A percentile compares a stretch with the other conserved stretches of the same genome.
phyloP scores from a whole-genome alignment of 176 grass and related monocot genomes.

The Microstegium vimineum region DNA sequence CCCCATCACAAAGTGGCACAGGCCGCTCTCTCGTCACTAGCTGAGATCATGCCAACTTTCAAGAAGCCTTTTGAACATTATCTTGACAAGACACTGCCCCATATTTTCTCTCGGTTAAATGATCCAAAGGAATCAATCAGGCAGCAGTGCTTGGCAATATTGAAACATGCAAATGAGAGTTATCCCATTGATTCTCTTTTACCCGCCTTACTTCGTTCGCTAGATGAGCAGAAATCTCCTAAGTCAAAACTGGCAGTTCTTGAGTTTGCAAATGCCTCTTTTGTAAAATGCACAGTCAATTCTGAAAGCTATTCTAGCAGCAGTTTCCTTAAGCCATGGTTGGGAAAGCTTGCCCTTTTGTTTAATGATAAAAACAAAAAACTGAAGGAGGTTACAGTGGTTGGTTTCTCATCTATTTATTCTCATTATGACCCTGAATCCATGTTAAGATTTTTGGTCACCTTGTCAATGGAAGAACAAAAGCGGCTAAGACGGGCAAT shows the following conservation, averaged over 20 bases:
- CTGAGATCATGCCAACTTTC: conserved; percentile 74
- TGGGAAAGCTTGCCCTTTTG: conserved; percentile 65
- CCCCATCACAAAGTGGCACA: conserved; percentile 97
- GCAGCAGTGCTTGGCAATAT: conserved; percentile 55
- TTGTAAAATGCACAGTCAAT: conserved; percentile 65
- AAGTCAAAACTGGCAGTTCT: conserved; percentile 72
- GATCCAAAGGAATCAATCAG: conserved; percentile 84
- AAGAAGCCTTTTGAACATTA: conserved; percentile 88
- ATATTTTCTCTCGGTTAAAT: conserved; percentile 83
- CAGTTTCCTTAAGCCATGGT: conserved; percentile 88
- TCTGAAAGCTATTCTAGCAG: conserved; percentile 59
- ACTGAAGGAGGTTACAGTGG: conserved; percentile 63
- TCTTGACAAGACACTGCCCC: conserved; percentile 76
- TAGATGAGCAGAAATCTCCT: conserved; percentile 92
- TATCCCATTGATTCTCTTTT: conserved; percentile 87
- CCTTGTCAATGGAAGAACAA: conserved; percentile 83
- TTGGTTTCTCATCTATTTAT: conserved; percentile 77
- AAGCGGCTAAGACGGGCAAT: conserved; percentile 62
- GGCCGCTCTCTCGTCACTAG: conserved; percentile 67
- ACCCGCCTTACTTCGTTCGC: conserved; percentile 74
- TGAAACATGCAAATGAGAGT: conserved; percentile 65
- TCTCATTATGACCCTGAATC: conserved; percentile 65
- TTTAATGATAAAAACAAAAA: conserved; percentile 80
- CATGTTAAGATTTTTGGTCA: conserved; percentile 73
- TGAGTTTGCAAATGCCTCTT: conserved; percentile 89